Conservation (phyloP, 345 rosid genomes). For the Corchorus olitorius region DNA sequence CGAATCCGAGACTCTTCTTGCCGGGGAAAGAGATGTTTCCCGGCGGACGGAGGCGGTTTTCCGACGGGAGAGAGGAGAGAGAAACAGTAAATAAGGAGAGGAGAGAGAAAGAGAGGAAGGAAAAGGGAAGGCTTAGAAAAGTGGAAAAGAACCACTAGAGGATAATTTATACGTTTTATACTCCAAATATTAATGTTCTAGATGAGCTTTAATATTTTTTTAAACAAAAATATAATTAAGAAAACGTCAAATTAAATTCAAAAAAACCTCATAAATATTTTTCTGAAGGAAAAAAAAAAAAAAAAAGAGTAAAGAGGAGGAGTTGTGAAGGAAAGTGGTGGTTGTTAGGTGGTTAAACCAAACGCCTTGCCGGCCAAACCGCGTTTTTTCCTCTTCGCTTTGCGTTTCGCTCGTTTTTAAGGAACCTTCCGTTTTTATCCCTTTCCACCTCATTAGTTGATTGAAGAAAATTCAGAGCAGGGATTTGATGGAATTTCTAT, state of each 20-base stretch:
- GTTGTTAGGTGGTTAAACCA: conserved; percentile 99
- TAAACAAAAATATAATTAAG: conserved; percentile 18
- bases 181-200: conserved; percentile 36
- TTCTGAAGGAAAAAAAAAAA: conserved; percentile 7
- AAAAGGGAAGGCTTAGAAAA: conserved; percentile 53
- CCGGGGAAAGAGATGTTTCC: conserved; percentile 32
- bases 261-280: not conserved
- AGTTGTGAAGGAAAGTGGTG: conserved; percentile 65
- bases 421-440: conserved; percentile 24
- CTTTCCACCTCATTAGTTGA: conserved; percentile 20
- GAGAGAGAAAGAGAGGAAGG: conserved; percentile 33
- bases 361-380: conserved; percentile 81
- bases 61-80: conserved; percentile 48
- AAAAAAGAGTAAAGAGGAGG: conserved; percentile 31
- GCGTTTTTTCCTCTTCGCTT: conserved; percentile 45
- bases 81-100: conserved; percentile 40
- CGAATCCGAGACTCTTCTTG: conserved; percentile 6
- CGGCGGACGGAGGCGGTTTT: conserved; percentile 35
- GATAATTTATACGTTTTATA: conserved; percentile 76
- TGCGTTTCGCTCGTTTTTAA: conserved; percentile 40
- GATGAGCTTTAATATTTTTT: conserved; percentile 17
- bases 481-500: not conserved
- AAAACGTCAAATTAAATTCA: conserved; percentile 15
- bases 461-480: too few relatives aligned
- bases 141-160: conserved; percentile 46